Conservation (phyloP, 495 filamentous ascomycete species). For the Penicillium ochrochloron region DNA sequence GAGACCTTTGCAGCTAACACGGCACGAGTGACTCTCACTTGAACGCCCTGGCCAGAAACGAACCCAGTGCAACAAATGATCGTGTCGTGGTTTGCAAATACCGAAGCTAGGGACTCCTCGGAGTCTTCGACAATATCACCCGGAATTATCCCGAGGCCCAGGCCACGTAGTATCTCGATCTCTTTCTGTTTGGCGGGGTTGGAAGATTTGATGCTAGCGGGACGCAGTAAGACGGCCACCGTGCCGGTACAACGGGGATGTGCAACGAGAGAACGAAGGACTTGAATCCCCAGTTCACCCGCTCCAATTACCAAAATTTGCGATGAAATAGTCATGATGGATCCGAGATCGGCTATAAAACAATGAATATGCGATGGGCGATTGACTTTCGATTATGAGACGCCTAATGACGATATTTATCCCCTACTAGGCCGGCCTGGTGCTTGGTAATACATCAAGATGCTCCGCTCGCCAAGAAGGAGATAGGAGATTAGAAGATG, state of each 20-base stretch:
- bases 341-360: background rate
- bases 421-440: background rate
- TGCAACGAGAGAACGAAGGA: conserved; percentile 51
- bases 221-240: conserved; percentile 53
- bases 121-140: background rate
- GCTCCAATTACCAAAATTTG: conserved; percentile 63
- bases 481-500: background rate
- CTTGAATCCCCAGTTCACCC: conserved; percentile 62
- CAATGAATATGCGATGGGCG: background rate
- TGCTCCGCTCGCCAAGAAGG: background rate
- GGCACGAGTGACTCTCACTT: background rate
- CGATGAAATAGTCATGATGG: background rate
- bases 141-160: background rate
- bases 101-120: background rate
- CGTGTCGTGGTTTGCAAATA: background rate
- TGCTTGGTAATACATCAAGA: background rate
- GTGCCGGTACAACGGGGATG: conserved; percentile 37
- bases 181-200: background rate
- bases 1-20: background rate
- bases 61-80: background rate
- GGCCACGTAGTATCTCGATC: background rate
- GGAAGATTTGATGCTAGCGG: background rate
- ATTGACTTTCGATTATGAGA: background rate
- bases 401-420: background rate
- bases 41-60: background rate